These are phyloP conservation scores for Russula vinacea DNA, from an alignment of 768 basidiomycete species.

Conservation along the genomic window DNA sequence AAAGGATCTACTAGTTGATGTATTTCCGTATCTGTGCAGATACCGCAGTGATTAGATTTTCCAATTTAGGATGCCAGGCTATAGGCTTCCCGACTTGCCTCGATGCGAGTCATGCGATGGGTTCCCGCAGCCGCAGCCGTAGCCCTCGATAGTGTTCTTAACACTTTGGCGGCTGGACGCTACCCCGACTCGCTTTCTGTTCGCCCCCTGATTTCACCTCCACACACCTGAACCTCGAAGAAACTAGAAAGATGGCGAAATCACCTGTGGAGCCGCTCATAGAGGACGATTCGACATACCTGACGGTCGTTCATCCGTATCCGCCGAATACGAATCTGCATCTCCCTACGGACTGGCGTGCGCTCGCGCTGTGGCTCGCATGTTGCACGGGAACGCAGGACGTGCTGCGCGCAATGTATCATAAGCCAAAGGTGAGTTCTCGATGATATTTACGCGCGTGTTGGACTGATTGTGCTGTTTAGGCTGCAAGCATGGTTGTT, in stretches of 20 bases:
- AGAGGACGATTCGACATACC: slow-evolving; percentile 44
- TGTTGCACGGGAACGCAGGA: slow-evolving; percentile 38
- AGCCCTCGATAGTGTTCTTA: no score
- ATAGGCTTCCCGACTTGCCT: no score
- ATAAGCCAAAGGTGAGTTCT: slow-evolving; percentile 44
- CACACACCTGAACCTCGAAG: background rate
- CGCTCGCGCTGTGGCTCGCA: slow-evolving; percentile 46
- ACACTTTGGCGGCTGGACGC: background rate
- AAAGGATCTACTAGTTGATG: no score
- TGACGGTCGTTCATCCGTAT: slow-evolving; percentile 46
- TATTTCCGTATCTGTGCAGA: no score
- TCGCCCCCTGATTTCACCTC: background rate
- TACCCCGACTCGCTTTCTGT: background rate
- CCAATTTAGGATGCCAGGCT: no score
- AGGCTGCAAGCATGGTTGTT: slow-evolving; percentile 45
- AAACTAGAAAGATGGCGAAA: background rate
- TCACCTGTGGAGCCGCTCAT: background rate
- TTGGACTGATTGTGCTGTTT: background rate
- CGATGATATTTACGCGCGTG: background rate
- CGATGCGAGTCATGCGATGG: no score
- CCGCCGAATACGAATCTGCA: slow-evolving; percentile 45
- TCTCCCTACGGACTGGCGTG: slow-evolving; percentile 37
- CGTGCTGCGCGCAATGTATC: slow-evolving; percentile 41
- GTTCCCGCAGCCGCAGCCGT: no score
- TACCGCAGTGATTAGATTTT: no score